A percentile compares a stretch with the other conserved stretches of the same genome.
Evolutionary conservation across 495 filamentous ascomycete species (phyloP).

Genomic region (Penicillium verhagenii): DNA sequence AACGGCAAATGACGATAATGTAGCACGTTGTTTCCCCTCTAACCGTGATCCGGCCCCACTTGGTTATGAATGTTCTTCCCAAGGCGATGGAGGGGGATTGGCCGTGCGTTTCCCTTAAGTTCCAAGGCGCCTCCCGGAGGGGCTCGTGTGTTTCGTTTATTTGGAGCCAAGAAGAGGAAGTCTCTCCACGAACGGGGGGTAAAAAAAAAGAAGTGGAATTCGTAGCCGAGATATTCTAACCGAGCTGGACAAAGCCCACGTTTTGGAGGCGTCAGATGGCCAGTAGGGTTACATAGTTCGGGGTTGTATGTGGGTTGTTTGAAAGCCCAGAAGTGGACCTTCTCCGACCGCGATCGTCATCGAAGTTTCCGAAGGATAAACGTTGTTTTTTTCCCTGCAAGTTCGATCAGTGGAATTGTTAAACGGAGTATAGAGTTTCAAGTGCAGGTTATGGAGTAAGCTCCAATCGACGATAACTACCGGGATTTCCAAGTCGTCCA

Average conservation of each 20-base stretch:
- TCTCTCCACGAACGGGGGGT: neutral
- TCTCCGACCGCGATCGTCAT: constrained; percentile 16
- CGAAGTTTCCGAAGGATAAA: neutral
- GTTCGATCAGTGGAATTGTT: neutral
- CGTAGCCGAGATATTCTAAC: constrained; percentile 19
- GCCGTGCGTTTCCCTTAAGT: constrained; percentile 19
- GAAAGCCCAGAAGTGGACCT: constrained; percentile 5
- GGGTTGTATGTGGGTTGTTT: constrained; percentile 8
- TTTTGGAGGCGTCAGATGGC: constrained; percentile 14
- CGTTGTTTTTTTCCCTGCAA: neutral
- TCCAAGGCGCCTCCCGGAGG: constrained; percentile 2
- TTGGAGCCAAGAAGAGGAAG: constrained; percentile 12
- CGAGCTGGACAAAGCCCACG: constrained; percentile 9
- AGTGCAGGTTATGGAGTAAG: neutral
- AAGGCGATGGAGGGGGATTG: constrained; percentile 7
- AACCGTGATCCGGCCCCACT: constrained; percentile 14
- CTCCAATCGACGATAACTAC: constrained; percentile 8
- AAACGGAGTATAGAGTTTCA: neutral
- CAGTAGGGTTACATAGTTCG: constrained; percentile 33
- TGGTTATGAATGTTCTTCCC: neutral
- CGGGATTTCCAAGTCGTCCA: constrained; percentile 19
- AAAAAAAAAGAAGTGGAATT: constrained; percentile 2
- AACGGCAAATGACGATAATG: constrained; percentile 16
- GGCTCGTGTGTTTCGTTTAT: constrained; percentile 12
- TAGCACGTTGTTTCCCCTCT: constrained; percentile 10